Evolutionary conservation across 148 eudicot species (phyloP), one percentile per base, ranked within the genome.

Genomic region (Amaranthus cruentus): DNA sequence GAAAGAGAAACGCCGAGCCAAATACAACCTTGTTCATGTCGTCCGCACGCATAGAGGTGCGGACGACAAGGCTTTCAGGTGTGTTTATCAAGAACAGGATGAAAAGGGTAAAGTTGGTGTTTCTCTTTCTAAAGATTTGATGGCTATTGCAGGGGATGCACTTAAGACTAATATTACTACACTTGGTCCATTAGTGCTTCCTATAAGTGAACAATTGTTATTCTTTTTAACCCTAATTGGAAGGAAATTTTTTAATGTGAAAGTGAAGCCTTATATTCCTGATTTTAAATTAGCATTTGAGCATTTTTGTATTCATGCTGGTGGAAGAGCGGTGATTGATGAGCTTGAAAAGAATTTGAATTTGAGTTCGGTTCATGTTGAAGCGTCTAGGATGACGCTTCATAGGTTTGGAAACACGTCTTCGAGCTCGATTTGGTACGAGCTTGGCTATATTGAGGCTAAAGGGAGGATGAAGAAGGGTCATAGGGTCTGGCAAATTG

Each of bases 381-480:
- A 86, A 78, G 87, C 87, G 3, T 86, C 89, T 1, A 77, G 88
- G 59, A 85, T 85, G 88, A 81, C 88, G 3, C 81, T 85, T 44
- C 85, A 85, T 28, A 77, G 89, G 62, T 86, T 86, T 6, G 89
- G 89, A 59, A 86, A 86, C 60, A 83, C 89, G 10, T 81, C 85
- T 3, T 86, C 89, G 46, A 86, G 89, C 55, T 86, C 89, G 47
- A 86, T 86, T 42, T 86, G 89, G 89, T 86, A 86, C 11, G 89
- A 86, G 73, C 63, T 86, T 13, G 87, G 78, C 0, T 86, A 86
- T 54, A 81, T 66, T 9, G 89, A 86, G 77, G 89, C 89, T 1
- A 86, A 86, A 15, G 87, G 89, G 70, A 83, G 89, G 83, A 79
- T 86, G 74, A 72, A 62, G 72, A 83, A 52, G 58, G 89, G 89